Evolutionary conservation across 2,329 filamentous ascomycete genomes (phyloP).

Genomic region (Neonectria hederae): DNA sequence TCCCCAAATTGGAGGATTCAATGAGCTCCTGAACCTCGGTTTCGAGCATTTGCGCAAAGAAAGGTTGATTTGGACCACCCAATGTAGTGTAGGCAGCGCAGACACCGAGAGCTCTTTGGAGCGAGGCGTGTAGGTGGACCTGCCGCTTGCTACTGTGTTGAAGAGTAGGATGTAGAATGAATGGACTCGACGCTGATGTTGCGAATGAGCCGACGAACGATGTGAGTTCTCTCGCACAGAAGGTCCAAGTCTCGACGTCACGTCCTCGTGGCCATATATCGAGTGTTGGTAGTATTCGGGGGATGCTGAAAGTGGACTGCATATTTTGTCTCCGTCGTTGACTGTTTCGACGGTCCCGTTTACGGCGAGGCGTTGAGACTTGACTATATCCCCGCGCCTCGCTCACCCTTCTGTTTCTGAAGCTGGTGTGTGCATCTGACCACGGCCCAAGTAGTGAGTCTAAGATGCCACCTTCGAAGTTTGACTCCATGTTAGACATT

Average conservation of each 20-base stretch:
- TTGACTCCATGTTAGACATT: neutral
- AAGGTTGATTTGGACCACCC: neutral
- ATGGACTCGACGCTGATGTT: slow-evolving; percentile 10
- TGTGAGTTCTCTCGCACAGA: slow-evolving; percentile 19
- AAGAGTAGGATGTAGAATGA: neutral
- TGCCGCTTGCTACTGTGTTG: neutral
- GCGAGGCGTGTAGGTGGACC: neutral
- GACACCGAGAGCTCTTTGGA: slow-evolving; percentile 16
- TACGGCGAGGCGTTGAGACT: neutral
- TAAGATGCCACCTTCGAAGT: neutral
- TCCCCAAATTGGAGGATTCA: neutral
- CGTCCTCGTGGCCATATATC: slow-evolving; percentile 20
- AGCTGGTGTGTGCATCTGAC: neutral
- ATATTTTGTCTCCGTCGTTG: neutral
- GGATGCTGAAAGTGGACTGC: neutral
- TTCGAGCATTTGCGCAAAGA: slow-evolving; percentile 16
- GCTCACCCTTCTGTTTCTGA: neutral
- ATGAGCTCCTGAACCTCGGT: slow-evolving; percentile 6
- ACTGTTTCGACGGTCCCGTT: neutral
- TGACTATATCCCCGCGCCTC: neutral
- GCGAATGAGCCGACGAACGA: slow-evolving; percentile 15
- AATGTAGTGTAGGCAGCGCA: slow-evolving; percentile 17
- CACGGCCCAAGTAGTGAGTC: neutral
- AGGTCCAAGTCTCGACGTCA: slow-evolving; percentile 18
- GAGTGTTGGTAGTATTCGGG: neutral